phyloP scores from a whole-genome alignment of 225 moss, liverwort and hornwort species.

The Antitrichia curtipendula region DNA sequence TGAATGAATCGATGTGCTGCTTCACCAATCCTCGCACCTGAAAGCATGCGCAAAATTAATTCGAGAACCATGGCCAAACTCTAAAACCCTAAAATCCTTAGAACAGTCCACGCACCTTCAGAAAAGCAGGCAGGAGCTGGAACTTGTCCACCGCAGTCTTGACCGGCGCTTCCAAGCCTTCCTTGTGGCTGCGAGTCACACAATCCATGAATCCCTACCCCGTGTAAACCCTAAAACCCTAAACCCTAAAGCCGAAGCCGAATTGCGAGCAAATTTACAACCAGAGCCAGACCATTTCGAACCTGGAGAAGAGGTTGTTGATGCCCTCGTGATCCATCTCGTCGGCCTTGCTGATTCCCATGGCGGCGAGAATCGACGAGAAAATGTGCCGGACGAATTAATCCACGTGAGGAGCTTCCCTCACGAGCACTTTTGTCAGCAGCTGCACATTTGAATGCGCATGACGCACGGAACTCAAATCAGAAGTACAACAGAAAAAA shows the following conservation, averaged over 20 bases:
- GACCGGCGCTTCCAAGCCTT: constrained; percentile 43
- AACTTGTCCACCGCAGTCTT: constrained; percentile 80
- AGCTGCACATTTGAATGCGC: background rate
- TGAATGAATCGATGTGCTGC: constrained; percentile 99
- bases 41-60: background rate
- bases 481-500: background rate
- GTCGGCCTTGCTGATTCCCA: constrained; percentile 22
- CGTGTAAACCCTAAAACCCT: background rate
- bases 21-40: constrained; percentile 96
- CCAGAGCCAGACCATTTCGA: background rate
- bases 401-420: background rate
- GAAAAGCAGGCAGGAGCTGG: constrained; percentile 92
- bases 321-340: constrained; percentile 3
- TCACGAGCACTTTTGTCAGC: background rate
- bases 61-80: background rate
- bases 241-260: background rate
- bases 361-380: background rate
- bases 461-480: background rate
- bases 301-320: background rate
- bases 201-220: background rate
- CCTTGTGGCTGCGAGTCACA: constrained; percentile 17
- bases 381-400: background rate
- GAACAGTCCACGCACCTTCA: constrained; percentile 44
- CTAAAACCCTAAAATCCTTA: background rate
- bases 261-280: background rate